A percentile compares a stretch with the other conserved stretches of the same genome.
Evolutionary conservation across 2,329 filamentous ascomycete species (phyloP).

Genomic region (Aureobasidium melanogenum): DNA sequence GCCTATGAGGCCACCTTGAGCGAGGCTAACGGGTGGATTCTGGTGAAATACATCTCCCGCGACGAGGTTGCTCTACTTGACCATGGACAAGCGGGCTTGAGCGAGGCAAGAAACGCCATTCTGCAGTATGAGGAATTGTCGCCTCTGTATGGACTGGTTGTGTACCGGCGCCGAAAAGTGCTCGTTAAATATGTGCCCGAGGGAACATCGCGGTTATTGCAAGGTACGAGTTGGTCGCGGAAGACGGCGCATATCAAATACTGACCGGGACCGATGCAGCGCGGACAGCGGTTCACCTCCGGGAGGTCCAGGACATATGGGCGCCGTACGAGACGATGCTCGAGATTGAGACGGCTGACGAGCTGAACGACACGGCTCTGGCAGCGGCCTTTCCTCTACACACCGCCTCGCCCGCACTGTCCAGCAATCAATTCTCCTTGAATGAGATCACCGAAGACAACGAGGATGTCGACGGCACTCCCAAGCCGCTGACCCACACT

Average conservation of each 20-base stretch:
- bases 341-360: constrained; percentile 62
- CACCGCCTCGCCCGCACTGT: constrained; percentile 76
- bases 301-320: constrained; percentile 57
- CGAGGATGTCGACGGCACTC: constrained; percentile 40
- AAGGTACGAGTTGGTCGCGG: constrained; percentile 55
- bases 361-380: constrained; percentile 79
- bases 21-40: constrained; percentile 93
- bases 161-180: constrained; percentile 82
- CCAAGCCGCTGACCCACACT: not conserved
- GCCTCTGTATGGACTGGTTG: constrained; percentile 84
- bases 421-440: constrained; percentile 46
- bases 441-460: constrained; percentile 92
- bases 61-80: constrained; percentile 77
- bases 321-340: constrained; percentile 81
- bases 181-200: constrained; percentile 89
- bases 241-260: not conserved
- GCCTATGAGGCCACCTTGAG: constrained; percentile 70
- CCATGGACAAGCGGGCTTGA: constrained; percentile 70
- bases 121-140: constrained; percentile 72
- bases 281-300: constrained; percentile 65
- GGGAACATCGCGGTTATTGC: constrained; percentile 78
- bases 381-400: constrained; percentile 84
- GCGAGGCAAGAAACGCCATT: constrained; percentile 72
- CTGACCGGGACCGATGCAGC: constrained; percentile 42
- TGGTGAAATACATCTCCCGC: constrained; percentile 81